These are phyloP conservation scores for Histomonas meleagridis DNA, from an alignment of 208 protist species.

Conservation along the genomic window DNA sequence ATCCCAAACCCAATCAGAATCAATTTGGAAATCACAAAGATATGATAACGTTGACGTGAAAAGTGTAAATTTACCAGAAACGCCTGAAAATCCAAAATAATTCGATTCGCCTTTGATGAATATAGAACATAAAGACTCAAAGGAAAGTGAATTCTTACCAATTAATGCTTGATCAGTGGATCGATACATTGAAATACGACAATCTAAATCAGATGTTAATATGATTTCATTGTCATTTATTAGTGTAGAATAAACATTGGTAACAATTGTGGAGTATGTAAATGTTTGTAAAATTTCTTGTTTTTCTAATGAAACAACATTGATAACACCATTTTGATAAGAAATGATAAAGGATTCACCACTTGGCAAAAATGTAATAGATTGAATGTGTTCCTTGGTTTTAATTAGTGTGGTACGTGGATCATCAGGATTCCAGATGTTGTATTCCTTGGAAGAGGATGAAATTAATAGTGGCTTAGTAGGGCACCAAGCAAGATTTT, in stretches of 20 bases:
- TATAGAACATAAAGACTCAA: not conserved
- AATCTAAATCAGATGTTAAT: conserved; percentile 11
- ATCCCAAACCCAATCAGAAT: conserved; percentile 3
- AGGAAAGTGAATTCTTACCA: not conserved
- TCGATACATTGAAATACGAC: conserved; percentile 26
- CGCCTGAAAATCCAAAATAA: conserved; percentile 6
- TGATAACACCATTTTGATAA: not conserved
- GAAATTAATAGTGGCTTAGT: not conserved
- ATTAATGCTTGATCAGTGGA: not conserved
- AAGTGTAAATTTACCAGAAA: conserved; percentile 21
- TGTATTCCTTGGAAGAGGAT: not conserved
- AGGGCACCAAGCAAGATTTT: not conserved
- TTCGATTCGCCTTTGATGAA: not conserved
- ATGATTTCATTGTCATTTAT: not conserved
- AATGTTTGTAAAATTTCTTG: conserved; percentile 30
- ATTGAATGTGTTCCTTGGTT: not conserved
- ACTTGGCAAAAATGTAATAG: not conserved
- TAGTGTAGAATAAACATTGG: not conserved
- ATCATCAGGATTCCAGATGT: conserved; percentile 1
- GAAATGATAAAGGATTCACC: not conserved
- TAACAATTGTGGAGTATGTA: conserved; percentile 2
- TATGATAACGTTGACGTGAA: conserved; percentile 22
- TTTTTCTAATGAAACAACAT: not conserved
- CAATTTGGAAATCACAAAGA: conserved; percentile 4
- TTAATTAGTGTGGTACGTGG: not conserved